Conservation (phyloP, 306 rosid species). For the Aeschynomene evenia region DNA sequence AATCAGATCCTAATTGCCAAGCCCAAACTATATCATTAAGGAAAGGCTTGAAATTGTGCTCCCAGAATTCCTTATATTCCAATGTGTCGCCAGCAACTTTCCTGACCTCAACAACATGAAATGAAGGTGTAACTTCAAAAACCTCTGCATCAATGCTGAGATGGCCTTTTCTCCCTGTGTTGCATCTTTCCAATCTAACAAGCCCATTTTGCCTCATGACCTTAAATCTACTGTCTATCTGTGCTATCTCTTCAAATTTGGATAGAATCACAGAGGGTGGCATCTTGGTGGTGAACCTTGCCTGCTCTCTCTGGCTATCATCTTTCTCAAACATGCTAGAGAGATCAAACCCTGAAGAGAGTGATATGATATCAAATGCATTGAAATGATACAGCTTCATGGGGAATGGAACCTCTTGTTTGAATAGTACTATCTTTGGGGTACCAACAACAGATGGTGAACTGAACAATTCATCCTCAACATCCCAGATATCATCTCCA, state of each 20-base stretch:
- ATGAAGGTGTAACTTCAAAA: slow-evolving; percentile 60
- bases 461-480: slow-evolving; percentile 33
- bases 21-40: slow-evolving; percentile 61
- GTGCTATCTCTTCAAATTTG: slow-evolving; percentile 60
- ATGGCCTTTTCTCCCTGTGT: slow-evolving; percentile 48
- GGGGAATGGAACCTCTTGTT: neutral
- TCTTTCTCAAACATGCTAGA: slow-evolving; percentile 65
- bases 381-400: slow-evolving; percentile 47
- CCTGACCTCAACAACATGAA: slow-evolving; percentile 61
- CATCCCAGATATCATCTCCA: slow-evolving; percentile 16
- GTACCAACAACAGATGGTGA: neutral
- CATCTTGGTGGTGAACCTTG: slow-evolving; percentile 44
- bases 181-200: slow-evolving; percentile 53
- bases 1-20: slow-evolving; percentile 64
- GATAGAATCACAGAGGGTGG: slow-evolving; percentile 51
- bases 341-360: slow-evolving; percentile 65
- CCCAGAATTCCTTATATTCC: slow-evolving; percentile 51
- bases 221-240: slow-evolving; percentile 45
- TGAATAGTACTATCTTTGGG: neutral
- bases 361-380: slow-evolving; percentile 75
- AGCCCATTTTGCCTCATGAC: slow-evolving; percentile 49
- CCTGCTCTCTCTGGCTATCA: neutral
- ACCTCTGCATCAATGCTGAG: slow-evolving; percentile 69
- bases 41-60: slow-evolving; percentile 50
- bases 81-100: slow-evolving; percentile 67